phyloP scores from a whole-genome alignment of 148 eudicot species.

The Heliamphora exappendiculata region DNA sequence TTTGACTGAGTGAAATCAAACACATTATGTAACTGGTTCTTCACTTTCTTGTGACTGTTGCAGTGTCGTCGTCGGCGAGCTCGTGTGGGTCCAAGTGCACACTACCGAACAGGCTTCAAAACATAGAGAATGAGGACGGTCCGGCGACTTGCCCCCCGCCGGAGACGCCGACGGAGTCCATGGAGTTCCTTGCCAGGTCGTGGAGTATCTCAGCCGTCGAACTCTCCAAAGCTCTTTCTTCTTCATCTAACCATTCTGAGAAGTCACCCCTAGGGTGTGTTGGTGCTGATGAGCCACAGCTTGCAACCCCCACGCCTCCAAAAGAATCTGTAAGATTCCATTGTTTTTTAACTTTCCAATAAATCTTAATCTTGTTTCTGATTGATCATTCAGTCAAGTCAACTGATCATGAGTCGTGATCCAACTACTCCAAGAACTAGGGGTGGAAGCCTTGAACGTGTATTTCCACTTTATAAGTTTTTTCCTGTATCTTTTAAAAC shows the following conservation, averaged over 20 bases:
- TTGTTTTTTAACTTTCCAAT: neutral
- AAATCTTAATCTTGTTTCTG: neutral
- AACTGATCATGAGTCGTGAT: too few species aligned
- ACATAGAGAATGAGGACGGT: constrained; percentile 60
- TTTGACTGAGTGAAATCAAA: neutral
- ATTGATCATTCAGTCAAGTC: neutral
- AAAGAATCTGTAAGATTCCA: constrained; percentile 35
- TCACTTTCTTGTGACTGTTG: constrained; percentile 5
- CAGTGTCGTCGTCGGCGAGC: constrained; percentile 24
- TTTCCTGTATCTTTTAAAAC: too few species aligned
- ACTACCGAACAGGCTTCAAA: constrained; percentile 42
- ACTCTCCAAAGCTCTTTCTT: constrained; percentile 60
- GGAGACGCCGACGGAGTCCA: constrained; percentile 70
- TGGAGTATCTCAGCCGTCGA: constrained; percentile 88
- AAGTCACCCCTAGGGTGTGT: constrained; percentile 23
- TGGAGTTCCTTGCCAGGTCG: constrained; percentile 86
- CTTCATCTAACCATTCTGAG: constrained; percentile 27
- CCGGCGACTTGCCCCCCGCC: constrained; percentile 58
- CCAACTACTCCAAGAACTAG: too few species aligned
- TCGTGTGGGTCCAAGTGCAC: constrained; percentile 11
- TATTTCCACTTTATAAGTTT: too few species aligned
- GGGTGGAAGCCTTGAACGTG: too few species aligned
- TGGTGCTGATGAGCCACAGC: constrained; percentile 12
- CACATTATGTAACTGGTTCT: neutral
- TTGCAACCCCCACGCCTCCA: constrained; percentile 21